Evolutionary conservation across 306 rosid genomes (phyloP).

Genomic region (Sicyos baderoa): DNA sequence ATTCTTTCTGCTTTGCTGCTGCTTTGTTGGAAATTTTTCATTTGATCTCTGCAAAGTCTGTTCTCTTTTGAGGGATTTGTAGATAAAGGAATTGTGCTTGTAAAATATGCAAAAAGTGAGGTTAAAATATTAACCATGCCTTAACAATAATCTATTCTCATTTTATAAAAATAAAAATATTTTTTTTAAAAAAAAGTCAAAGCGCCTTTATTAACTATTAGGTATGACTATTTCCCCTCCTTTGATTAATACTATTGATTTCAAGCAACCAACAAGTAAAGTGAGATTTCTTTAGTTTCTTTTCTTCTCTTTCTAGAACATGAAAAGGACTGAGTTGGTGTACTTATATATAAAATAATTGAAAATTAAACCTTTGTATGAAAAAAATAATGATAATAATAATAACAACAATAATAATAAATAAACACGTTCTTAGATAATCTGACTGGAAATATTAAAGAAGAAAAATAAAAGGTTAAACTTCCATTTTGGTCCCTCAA

Average conservation of each 20-base stretch:
- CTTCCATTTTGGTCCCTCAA: no score
- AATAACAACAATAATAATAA: no score
- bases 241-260: constrained; percentile 5
- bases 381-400: no score
- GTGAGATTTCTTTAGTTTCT: not conserved
- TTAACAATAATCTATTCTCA: constrained; percentile 12
- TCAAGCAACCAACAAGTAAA: not conserved
- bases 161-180: not conserved
- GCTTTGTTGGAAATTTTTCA: no score
- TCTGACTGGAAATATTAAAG: no score
- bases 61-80: not conserved
- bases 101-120: constrained; percentile 5
- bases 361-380: not conserved
- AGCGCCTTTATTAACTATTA: constrained; percentile 26
- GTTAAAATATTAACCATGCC: constrained; percentile 4
- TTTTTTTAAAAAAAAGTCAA: constrained; percentile 12
- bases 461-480: no score
- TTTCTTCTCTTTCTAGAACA: not conserved
- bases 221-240: constrained; percentile 26
- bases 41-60: not conserved
- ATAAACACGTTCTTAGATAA: no score
- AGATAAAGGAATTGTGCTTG: not conserved
- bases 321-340: not conserved
- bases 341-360: not conserved
- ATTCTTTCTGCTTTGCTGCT: no score